Evolutionary conservation across 1,284 basidiomycete species (phyloP).

Genomic region (Mycena citricolor): DNA sequence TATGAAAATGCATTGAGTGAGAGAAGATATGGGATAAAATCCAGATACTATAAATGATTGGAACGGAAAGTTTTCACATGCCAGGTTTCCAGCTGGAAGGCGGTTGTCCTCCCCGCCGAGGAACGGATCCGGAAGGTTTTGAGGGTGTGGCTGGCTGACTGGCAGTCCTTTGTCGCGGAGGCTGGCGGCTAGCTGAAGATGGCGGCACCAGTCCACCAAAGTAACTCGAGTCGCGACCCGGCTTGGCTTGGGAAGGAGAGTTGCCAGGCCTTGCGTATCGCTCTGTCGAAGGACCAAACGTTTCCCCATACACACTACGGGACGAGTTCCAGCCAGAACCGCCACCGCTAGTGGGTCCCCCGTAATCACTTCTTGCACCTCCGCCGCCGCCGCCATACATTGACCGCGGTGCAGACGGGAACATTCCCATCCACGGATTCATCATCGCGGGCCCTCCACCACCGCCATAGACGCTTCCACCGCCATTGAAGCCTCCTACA

Average conservation of each 20-base stretch:
- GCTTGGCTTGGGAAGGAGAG: conserved; percentile 21
- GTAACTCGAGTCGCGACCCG: conserved; percentile 36
- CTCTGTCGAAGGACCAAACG: conserved; percentile 48
- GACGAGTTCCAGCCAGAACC: conserved; percentile 56
- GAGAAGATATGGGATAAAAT: too few species aligned
- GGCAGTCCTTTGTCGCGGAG: conserved; percentile 47
- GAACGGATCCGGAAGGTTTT: conserved; percentile 23
- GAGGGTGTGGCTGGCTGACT: conserved; percentile 53
- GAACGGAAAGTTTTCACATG: too few species aligned
- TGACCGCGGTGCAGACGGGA: conserved; percentile 49
- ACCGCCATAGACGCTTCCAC: conserved; percentile 39
- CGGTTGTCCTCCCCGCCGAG: conserved; percentile 38
- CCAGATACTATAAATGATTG: too few species aligned
- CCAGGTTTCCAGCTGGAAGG: conserved; percentile 68
- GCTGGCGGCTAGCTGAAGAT: conserved; percentile 29
- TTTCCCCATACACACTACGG: conserved; percentile 66
- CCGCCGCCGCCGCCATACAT: conserved; percentile 51
- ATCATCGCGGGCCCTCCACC: conserved; percentile 40
- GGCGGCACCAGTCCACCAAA: conserved; percentile 39
- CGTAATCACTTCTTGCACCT: conserved; percentile 52
- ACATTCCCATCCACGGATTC: conserved; percentile 44
- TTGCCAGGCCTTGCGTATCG: conserved; percentile 25
- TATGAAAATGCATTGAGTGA: too few species aligned
- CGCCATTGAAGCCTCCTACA: conserved; percentile 43
- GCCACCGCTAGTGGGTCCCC: conserved; percentile 36